Conservation (phyloP, 2,329 filamentous ascomycete species). For the Aureobasidium musti region DNA sequence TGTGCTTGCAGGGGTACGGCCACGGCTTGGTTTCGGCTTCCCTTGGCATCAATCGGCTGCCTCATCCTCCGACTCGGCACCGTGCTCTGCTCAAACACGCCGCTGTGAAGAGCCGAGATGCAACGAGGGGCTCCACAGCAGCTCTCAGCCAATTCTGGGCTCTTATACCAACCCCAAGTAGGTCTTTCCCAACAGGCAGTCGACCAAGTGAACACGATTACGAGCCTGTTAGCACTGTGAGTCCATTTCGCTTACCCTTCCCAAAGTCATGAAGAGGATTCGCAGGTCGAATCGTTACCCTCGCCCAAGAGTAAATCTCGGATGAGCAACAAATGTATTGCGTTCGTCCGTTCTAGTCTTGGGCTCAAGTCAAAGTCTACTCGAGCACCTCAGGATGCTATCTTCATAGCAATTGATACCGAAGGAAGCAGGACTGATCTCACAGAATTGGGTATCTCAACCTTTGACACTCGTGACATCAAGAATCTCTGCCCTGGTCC, state of each 20-base stretch:
- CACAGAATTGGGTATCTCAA: constrained; percentile 83
- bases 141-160: not conserved
- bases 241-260: not conserved
- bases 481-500: constrained; percentile 59
- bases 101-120: not conserved
- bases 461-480: constrained; percentile 70
- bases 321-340: constrained; percentile 4
- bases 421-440: constrained; percentile 69
- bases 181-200: not conserved
- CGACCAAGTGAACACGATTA: not conserved
- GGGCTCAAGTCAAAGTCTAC: not conserved
- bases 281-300: not conserved
- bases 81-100: not conserved
- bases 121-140: constrained; percentile 13
- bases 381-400: constrained; percentile 45
- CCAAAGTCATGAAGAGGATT: not conserved
- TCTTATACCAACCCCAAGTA: not conserved
- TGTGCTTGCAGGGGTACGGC: not conserved
- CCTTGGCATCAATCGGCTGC: constrained; percentile 20
- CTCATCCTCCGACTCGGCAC: constrained; percentile 19
- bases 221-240: not conserved
- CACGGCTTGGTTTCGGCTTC: constrained; percentile 9
- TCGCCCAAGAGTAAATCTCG: not conserved
- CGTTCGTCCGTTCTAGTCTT: constrained; percentile 15
- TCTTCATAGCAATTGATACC: constrained; percentile 79